Evolutionary conservation across 2,329 filamentous ascomycete species (phyloP).

Genomic region (Aureobasidium lini): DNA sequence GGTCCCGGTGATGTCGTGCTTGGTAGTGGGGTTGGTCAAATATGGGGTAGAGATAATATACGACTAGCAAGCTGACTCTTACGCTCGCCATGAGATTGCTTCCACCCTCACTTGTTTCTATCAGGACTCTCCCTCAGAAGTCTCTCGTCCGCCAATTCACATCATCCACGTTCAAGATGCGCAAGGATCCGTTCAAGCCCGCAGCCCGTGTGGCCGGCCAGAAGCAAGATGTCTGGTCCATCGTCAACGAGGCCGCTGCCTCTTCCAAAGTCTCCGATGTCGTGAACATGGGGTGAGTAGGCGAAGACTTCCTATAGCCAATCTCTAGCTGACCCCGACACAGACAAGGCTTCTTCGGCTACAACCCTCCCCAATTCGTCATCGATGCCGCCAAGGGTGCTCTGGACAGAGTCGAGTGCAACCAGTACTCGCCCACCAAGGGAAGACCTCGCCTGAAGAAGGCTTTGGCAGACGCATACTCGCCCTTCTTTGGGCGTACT

Average conservation of each 20-base stretch:
- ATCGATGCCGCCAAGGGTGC: slow-evolving; percentile 85
- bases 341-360: slow-evolving; percentile 69
- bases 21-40: background rate
- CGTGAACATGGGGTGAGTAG: slow-evolving; percentile 54
- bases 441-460: slow-evolving; percentile 86
- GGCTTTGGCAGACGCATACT: slow-evolving; percentile 87
- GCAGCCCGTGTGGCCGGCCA: slow-evolving; percentile 47
- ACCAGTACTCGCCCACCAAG: slow-evolving; percentile 96
- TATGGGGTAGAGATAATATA: slow-evolving; percentile 6
- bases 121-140: background rate
- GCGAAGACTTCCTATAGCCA: background rate
- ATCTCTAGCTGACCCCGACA: background rate
- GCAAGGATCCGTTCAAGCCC: slow-evolving; percentile 43
- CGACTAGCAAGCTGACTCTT: background rate
- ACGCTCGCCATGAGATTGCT: background rate
- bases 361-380: slow-evolving; percentile 89
- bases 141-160: background rate
- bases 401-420: slow-evolving; percentile 87
- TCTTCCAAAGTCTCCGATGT: slow-evolving; percentile 58
- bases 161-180: slow-evolving; percentile 12
- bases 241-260: slow-evolving; percentile 60
- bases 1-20: slow-evolving; percentile 1
- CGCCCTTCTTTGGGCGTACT: slow-evolving; percentile 73
- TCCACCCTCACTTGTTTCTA: background rate
- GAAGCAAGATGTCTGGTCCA: slow-evolving; percentile 56